Percentiles rank a stretch among this genome's conserved stretches.
Conservation (phyloP, 257 asterid genomes). For the Paraleonurus japonicus region DNA sequence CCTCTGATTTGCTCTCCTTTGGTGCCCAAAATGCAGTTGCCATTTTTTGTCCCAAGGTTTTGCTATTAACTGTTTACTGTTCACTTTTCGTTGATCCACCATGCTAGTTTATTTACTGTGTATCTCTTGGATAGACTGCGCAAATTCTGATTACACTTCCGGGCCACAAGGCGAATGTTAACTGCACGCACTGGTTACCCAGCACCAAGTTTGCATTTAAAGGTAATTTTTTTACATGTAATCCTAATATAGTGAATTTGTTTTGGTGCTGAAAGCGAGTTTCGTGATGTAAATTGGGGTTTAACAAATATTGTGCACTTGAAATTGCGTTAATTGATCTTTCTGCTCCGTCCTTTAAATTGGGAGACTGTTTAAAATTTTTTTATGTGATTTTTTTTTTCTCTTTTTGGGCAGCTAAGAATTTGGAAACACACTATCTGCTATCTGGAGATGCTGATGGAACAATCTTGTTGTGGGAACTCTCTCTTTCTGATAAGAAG, state of each 20-base stretch:
- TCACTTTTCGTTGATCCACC: neutral
- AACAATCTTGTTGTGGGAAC: slow-evolving; percentile 76
- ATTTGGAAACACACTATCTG: slow-evolving; percentile 58
- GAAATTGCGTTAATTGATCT: neutral
- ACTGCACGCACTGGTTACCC: slow-evolving; percentile 94
- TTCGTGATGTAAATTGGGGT: slow-evolving; percentile 8
- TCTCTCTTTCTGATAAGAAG: slow-evolving; percentile 58
- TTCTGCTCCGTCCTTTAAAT: no score
- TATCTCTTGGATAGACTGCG: slow-evolving; percentile 52
- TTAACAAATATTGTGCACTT: neutral
- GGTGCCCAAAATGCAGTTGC: slow-evolving; percentile 95
- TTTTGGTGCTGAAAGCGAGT: neutral
- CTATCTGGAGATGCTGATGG: slow-evolving; percentile 97
- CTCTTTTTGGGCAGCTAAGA: slow-evolving; percentile 47
- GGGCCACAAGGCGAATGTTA: slow-evolving; percentile 83
- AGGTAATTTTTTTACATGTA: slow-evolving; percentile 45
- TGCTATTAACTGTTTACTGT: neutral
- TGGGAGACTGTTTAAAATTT: slow-evolving; percentile 3
- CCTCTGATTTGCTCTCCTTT: slow-evolving; percentile 74
- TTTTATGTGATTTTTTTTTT: neutral
- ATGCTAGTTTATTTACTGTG: neutral
- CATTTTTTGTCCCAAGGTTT: slow-evolving; percentile 85
- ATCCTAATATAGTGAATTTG: neutral
- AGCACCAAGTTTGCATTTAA: slow-evolving; percentile 73
- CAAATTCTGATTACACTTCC: slow-evolving; percentile 89